Evolutionary conservation across 2,329 filamentous ascomycete species (phyloP), one percentile per base, ranked within the genome.

Genomic region (Tolypocladium tropicale): DNA sequence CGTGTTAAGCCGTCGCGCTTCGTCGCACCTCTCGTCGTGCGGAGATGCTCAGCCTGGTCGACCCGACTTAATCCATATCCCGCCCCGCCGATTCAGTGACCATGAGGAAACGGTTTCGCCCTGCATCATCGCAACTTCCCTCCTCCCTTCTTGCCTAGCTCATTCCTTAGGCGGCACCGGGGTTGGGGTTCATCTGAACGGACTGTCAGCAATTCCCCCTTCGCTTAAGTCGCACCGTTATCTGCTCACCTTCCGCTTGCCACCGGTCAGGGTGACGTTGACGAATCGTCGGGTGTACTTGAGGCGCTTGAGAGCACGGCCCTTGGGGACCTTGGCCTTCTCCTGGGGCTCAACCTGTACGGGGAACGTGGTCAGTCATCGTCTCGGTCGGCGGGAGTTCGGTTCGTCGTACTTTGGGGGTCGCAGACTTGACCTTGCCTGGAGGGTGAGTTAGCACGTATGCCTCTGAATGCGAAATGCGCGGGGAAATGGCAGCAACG

Each of bases 361-460:
- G 52, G 23, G 55, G 58, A 34, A 25, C 33, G 58, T 65, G 58
- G 64, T 71, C 60, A 70, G 69, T 66, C 51, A 65, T 66, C 61
- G 64, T 67, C 59, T 55, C 61, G 60, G 62, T 58, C 41, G 59
- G 56, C n/a, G 55, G 55, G 55, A 51, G 46, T 25, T 55, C 59
- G 37, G 61, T 56, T 53, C 64, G 58, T 76, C 83, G 76, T 83
- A 91, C 88, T 85, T 93, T 92, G 72, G 89, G 89, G 69, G 89
- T 93, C 79, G 93, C 89, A 80, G 89, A 93, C 88, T 95, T 95
- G 86, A 96, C 91, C 85, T 95, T 95, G 82, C 90, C 90, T 80
- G 85, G 83, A 85, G 86, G 85, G 75, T 84, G 86, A 6, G 28
- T 54, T 41, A 54, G 55, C 16, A n/a, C 7, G 34, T 37, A 9